Base-by-base conservation (phyloP, 2,329 filamentous ascomycete genomes). In the Macroventuria anomochaeta region DNA sequence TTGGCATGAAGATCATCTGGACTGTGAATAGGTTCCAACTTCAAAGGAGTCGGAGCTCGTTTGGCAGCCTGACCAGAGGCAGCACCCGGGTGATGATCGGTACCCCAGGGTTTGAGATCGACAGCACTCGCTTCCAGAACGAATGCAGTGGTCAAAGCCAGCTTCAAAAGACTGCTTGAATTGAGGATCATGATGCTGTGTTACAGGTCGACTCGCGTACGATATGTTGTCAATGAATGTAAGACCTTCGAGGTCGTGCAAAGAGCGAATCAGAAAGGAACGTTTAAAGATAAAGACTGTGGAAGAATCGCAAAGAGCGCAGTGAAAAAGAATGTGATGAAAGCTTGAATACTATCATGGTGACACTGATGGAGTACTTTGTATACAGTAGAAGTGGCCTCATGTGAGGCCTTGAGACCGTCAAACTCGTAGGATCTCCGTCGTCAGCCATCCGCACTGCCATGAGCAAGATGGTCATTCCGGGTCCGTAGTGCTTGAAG, bases 101-200 rank as follows among this genome's bases (percentile, higher is more conserved):
- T 39, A 18, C 34, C 47, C 44, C 43, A 53, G 15, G 59, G 58
- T 26, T 60, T 29, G 25, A 64, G 40, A 4, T 57, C 56, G 7
- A 58, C 11, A 38, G 62, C 59, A 49, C 44, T 37, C 18, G 50
- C 42, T 37, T 65, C 52, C 21, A 53, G 28, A 44, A 44, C 42
- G 33, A 59, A 54, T 15, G 54, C 31, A 38, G 58, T 57, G n/a
- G 55, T 26, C 29, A 61, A 42, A 28, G 54, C 55, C 31, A 54
- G 49, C 26, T 50, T 51, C n/a, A 55, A 10, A 4, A 65, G 41
- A 34, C 49, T 57, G 26, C 57, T 47, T 25, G 53, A 15, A 18
- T 62, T 60, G 41, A 58, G 55, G 26, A 51, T 59, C 62, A 65
- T 65, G 17, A n/a, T 48, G 42, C 8, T 21, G 10, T n/a, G n/a